Evolutionary conservation across 1,284 basidiomycete genomes (phyloP).

Genomic region (Ceraceosorus guamensis): DNA sequence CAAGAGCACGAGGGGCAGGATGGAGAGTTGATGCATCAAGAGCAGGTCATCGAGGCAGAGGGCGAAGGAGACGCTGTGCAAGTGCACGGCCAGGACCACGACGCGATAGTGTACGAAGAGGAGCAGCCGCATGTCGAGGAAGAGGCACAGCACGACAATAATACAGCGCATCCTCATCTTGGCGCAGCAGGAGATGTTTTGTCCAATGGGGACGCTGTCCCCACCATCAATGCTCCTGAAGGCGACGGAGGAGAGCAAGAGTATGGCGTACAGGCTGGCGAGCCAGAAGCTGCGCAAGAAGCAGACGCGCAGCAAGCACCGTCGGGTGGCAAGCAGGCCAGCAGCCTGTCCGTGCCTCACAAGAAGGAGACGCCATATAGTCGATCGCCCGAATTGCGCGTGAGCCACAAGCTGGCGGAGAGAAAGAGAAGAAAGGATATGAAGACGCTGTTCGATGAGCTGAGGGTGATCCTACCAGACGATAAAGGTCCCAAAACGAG

Average conservation of each 20-base stretch:
- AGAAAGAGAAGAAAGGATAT: conserved; percentile 45
- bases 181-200: conserved; percentile 30
- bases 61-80: neutral
- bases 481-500: conserved; percentile 43
- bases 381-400: conserved; percentile 40
- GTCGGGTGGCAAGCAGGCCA: conserved; percentile 1
- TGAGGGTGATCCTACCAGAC: conserved; percentile 38
- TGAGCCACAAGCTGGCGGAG: conserved; percentile 46
- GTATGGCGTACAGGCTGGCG: neutral
- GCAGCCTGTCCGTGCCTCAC: neutral
- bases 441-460: conserved; percentile 47
- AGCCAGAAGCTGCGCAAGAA: neutral
- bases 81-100: neutral
- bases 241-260: neutral
- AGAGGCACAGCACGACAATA: too few species aligned
- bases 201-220: conserved; percentile 30
- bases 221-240: conserved; percentile 11
- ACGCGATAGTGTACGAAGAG: neutral
- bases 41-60: neutral
- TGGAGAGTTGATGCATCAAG: neutral
- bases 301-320: neutral
- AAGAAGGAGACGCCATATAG: conserved; percentile 42
- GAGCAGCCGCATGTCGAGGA: neutral
- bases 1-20: neutral
- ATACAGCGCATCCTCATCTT: conserved; percentile 3